These are phyloP conservation scores for Platanus orientalis DNA, from an alignment of 164 flowering plant species.

Conservation along the genomic window DNA sequence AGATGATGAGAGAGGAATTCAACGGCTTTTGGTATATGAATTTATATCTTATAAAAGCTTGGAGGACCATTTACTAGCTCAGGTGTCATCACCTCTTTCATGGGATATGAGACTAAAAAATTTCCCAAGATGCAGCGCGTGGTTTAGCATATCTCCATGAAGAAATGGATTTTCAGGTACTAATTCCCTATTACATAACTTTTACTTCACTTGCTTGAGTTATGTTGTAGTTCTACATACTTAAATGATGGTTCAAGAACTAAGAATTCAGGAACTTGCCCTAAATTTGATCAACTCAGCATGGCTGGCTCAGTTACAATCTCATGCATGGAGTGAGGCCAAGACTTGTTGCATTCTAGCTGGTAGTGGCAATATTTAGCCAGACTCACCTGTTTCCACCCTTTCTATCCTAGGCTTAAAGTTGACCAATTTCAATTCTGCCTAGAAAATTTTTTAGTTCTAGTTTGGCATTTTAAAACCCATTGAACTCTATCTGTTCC, in stretches of 20 bases:
- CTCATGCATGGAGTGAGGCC: neutral
- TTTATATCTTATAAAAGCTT: slow-evolving; percentile 81
- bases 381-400: too few species aligned
- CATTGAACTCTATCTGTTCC: too few species aligned
- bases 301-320: neutral
- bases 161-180: slow-evolving; percentile 98
- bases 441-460: too few species aligned
- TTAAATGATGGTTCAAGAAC: neutral
- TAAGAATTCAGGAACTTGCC: neutral
- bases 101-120: slow-evolving; percentile 67
- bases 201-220: neutral
- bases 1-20: slow-evolving; percentile 96
- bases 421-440: too few species aligned
- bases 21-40: slow-evolving; percentile 84
- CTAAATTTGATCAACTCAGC: neutral
- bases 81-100: slow-evolving; percentile 48
- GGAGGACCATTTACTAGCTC: slow-evolving; percentile 76
- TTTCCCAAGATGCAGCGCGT: slow-evolving; percentile 89
- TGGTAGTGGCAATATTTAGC: too few species aligned
- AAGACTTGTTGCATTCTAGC: too few species aligned
- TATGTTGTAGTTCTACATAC: neutral
- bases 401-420: too few species aligned
- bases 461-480: too few species aligned
- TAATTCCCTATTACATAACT: neutral
- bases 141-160: slow-evolving; percentile 92